These are phyloP conservation scores for Heterobasidion parviporum DNA, from an alignment of 1,284 basidiomycete genomes.

Conservation along the genomic window DNA sequence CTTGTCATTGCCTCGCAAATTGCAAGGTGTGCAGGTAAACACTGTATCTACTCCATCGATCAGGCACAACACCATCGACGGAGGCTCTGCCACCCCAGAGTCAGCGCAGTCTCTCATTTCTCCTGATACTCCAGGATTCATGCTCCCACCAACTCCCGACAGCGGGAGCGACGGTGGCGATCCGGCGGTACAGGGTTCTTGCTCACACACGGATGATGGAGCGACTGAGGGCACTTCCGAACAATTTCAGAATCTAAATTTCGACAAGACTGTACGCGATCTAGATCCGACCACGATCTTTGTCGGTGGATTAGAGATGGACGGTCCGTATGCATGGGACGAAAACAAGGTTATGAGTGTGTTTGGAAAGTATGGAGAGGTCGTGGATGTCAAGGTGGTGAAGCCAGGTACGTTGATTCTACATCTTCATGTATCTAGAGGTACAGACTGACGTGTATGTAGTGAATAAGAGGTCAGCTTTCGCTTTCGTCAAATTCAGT, in stretches of 20 bases:
- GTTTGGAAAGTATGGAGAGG: constrained; percentile 55
- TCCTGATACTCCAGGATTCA: neutral
- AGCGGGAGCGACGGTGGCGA: neutral
- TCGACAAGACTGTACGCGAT: constrained; percentile 20
- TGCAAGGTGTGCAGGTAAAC: neutral
- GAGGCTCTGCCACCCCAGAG: neutral
- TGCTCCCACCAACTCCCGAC: neutral
- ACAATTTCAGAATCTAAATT: neutral
- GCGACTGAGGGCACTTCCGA: neutral
- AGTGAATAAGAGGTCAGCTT: constrained; percentile 57
- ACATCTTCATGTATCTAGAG: constrained; percentile 2
- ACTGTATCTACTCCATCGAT: neutral
- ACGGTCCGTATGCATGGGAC: constrained; percentile 56
- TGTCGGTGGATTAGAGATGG: constrained; percentile 64
- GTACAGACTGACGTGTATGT: constrained; percentile 5
- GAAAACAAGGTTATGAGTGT: constrained; percentile 48
- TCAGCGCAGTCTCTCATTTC: neutral
- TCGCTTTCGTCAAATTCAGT: constrained; percentile 67
- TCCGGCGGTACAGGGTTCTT: neutral
- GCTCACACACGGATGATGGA: neutral
- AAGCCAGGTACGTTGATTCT: constrained; percentile 42
- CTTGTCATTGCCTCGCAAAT: neutral
- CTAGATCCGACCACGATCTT: constrained; percentile 64
- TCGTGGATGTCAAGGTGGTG: constrained; percentile 56
- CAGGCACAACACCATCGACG: neutral